phyloP scores from a whole-genome alignment of 140 eudicot genomes.

The Flaveria floridana region DNA sequence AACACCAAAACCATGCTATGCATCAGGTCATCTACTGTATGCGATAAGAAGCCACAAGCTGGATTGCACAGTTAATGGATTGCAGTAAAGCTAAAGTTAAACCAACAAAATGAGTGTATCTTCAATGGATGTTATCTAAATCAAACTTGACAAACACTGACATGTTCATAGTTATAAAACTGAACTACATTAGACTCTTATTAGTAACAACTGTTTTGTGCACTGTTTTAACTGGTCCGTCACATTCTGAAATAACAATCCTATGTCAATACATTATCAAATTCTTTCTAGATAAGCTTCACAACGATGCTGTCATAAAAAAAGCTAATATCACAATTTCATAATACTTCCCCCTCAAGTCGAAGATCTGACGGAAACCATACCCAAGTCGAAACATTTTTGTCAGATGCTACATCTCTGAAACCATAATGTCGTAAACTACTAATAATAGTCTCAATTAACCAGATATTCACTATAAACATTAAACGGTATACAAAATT shows the following conservation, averaged over 20 bases:
- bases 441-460: neutral
- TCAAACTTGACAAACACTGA: slow-evolving; percentile 16
- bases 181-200: slow-evolving; percentile 1
- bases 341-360: neutral
- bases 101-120: neutral
- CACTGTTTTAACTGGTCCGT: neutral
- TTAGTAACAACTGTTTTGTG: neutral
- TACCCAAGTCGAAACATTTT: neutral
- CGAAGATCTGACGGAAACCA: neutral
- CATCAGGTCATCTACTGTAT: neutral
- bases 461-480: neutral
- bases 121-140: slow-evolving; percentile 11
- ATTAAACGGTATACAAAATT: neutral
- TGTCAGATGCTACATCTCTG: neutral
- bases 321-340: neutral
- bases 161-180: neutral
- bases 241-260: neutral
- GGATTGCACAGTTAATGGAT: neutral
- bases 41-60: neutral
- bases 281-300: slow-evolving; percentile 20
- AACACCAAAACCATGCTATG: slow-evolving; percentile 7
- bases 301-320: neutral
- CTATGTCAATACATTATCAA: neutral
- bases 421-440: neutral
- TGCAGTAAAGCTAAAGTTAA: neutral